These are phyloP conservation scores for Podila epicladia DNA, from an alignment of 192 early-diverging fungal genomes.

Conservation along the genomic window DNA sequence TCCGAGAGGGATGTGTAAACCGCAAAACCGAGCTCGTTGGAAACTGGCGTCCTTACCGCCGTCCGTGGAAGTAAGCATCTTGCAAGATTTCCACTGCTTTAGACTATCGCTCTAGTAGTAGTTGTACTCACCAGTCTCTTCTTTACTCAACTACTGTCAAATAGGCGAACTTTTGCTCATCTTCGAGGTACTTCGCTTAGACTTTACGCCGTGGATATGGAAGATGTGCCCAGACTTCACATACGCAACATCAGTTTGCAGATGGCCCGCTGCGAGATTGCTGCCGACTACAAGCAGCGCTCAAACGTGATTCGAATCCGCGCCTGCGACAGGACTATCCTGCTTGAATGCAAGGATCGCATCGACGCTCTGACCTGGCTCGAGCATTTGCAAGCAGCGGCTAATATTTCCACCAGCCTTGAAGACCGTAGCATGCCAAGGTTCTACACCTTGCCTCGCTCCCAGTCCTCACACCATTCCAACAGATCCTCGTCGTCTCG, in stretches of 20 bases:
- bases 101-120: neutral
- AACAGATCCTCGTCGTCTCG: neutral
- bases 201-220: slow-evolving; percentile 49
- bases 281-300: slow-evolving; percentile 56
- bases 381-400: slow-evolving; percentile 56
- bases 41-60: slow-evolving; percentile 41
- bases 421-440: slow-evolving; percentile 58
- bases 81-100: neutral
- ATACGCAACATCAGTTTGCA: slow-evolving; percentile 51
- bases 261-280: slow-evolving; percentile 46
- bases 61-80: slow-evolving; percentile 59
- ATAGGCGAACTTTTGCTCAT: slow-evolving; percentile 53
- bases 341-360: slow-evolving; percentile 50
- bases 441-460: slow-evolving; percentile 54
- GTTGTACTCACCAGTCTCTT: neutral
- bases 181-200: slow-evolving; percentile 54
- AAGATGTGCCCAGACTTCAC: slow-evolving; percentile 35
- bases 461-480: slow-evolving; percentile 2
- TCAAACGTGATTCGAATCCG: slow-evolving; percentile 57
- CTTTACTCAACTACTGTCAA: neutral
- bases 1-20: slow-evolving; percentile 49
- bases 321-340: slow-evolving; percentile 51
- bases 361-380: slow-evolving; percentile 55
- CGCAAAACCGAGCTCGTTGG: slow-evolving; percentile 57
- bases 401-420: slow-evolving; percentile 58